Evolutionary conservation across 2,329 filamentous ascomycete species (phyloP).

Genomic region (Myriosclerotinia duriaeana): DNA sequence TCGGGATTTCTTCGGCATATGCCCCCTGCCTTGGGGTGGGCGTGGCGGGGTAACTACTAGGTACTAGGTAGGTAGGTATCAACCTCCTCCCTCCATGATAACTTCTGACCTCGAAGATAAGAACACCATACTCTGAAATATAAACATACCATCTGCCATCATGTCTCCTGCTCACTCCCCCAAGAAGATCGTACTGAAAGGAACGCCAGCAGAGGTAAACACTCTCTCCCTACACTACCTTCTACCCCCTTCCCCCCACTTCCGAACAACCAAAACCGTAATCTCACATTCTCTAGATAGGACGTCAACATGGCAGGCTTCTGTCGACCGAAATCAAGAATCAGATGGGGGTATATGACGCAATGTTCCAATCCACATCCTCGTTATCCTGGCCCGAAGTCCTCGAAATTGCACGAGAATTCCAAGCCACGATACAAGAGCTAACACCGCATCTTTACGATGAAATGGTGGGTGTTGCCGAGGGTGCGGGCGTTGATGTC

Average conservation of each 20-base stretch:
- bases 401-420: not conserved
- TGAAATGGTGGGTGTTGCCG: constrained; percentile 3
- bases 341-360: constrained; percentile 3
- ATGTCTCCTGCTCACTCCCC: not conserved
- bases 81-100: not conserved
- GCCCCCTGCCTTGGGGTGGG: not conserved
- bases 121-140: not conserved
- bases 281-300: constrained; percentile 1
- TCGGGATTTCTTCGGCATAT: not conserved
- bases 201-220: not conserved
- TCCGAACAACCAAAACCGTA: not conserved
- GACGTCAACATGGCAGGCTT: constrained; percentile 12
- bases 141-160: fast-evolving
- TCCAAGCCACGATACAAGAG: not conserved
- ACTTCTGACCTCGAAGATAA: not conserved
- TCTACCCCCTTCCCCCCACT: not conserved
- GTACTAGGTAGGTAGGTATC: constrained; percentile 1
- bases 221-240: too few species aligned
- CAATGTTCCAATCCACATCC: constrained; percentile 6
- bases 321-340: constrained; percentile 3
- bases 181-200: not conserved
- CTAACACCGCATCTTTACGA: constrained; percentile 10
- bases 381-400: constrained; percentile 7
- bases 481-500: not conserved
- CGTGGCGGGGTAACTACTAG: not conserved